A percentile compares a stretch with the other conserved stretches of the same genome.
Conservation (phyloP, 164 flowering plant genomes). For the Stephania cephalantha region DNA sequence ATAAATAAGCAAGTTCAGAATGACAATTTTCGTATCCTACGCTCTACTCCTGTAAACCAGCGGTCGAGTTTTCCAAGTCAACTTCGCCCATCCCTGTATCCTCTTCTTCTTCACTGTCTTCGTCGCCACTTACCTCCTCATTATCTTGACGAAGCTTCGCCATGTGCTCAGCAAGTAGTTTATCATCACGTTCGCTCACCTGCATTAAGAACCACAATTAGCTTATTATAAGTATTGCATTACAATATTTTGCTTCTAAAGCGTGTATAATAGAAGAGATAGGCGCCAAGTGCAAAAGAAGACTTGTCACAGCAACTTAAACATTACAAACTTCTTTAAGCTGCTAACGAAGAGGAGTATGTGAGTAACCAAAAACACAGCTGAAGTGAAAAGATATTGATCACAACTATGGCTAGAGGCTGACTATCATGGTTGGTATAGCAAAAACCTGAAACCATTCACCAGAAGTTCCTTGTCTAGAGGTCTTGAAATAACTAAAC, state of each 20-base stretch:
- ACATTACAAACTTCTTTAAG: not conserved
- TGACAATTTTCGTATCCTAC: not conserved
- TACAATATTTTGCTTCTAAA: not conserved
- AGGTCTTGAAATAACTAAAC: not conserved
- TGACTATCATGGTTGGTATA: not conserved
- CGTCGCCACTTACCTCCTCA: slow-evolving; percentile 79
- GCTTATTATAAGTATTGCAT: not conserved
- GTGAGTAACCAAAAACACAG: not conserved
- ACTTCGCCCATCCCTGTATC: slow-evolving; percentile 88
- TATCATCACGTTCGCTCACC: slow-evolving; percentile 98
- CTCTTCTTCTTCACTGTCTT: slow-evolving; percentile 85
- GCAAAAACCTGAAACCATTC: not conserved
- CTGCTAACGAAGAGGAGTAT: not conserved
- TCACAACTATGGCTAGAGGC: not conserved
- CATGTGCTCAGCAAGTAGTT: slow-evolving; percentile 71
- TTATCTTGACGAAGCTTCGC: slow-evolving; percentile 49
- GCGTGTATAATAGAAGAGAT: not conserved
- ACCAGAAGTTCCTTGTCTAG: not conserved
- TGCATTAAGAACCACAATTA: slow-evolving; percentile 14
- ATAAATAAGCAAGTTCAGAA: not conserved
- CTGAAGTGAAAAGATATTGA: not conserved
- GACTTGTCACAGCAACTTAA: not conserved
- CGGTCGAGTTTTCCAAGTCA: slow-evolving; percentile 51
- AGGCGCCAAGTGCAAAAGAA: too few species aligned
- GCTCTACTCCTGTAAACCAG: slow-evolving; percentile 33